These are phyloP conservation scores for Lactuca sativa DNA, from an alignment of 129 eudicot species.

Conservation along the genomic window DNA sequence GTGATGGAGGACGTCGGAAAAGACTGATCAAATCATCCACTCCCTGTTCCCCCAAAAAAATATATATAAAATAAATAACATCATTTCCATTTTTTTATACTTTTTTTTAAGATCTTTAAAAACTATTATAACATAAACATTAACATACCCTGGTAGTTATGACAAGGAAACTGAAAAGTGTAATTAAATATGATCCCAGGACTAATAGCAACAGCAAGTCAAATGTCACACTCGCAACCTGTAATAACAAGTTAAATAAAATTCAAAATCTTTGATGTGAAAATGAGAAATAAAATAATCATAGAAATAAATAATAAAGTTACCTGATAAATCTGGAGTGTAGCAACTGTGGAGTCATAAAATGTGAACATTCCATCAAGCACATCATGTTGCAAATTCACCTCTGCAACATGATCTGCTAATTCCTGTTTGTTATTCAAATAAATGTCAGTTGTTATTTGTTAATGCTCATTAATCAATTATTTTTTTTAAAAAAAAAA, in stretches of 20 bases:
- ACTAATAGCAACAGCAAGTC: constrained; percentile 89
- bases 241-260: constrained; percentile 22
- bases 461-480: too few species aligned
- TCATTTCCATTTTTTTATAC: background rate
- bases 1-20: constrained; percentile 92
- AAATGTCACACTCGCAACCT: constrained; percentile 97
- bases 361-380: constrained; percentile 88
- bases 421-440: constrained; percentile 52
- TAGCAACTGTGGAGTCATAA: constrained; percentile 72
- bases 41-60: constrained; percentile 54
- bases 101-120: too few species aligned
- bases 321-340: constrained; percentile 89
- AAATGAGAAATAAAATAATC: background rate
- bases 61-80: background rate
- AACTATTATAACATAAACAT: too few species aligned
- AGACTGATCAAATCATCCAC: constrained; percentile 93
- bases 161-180: constrained; percentile 81
- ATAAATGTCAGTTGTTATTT: too few species aligned
- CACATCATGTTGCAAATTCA: constrained; percentile 78
- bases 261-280: too few species aligned
- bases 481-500: background rate
- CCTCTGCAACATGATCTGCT: constrained; percentile 79
- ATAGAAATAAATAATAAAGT: background rate
- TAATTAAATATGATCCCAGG: constrained; percentile 86
- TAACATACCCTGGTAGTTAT: constrained; percentile 81